A percentile compares a stretch with the other conserved stretches of the same genome.
Evolutionary conservation across 176 grass and related monocot species (phyloP).

Genomic region (Carex littledalei): DNA sequence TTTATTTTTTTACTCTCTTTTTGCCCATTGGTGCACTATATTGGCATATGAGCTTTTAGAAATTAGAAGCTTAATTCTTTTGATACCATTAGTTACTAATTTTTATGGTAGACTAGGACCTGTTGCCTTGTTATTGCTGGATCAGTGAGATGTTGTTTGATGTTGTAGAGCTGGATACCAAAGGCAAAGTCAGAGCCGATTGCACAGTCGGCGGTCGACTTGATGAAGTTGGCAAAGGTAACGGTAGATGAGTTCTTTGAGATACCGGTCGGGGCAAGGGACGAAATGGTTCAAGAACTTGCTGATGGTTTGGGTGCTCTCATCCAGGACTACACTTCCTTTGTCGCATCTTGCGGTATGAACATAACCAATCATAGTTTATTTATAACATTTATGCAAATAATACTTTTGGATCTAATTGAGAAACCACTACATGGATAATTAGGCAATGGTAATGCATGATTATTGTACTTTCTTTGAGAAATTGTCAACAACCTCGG

Average conservation of each 20-base stretch:
- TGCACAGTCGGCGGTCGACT: conserved; percentile 58
- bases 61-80: neutral
- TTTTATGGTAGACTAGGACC: neutral
- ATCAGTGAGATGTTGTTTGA: neutral
- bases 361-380: neutral
- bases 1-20: too few relatives aligned
- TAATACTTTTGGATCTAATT: neutral
- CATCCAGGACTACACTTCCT: conserved; percentile 69
- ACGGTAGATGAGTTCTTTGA: conserved; percentile 81
- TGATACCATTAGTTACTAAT: neutral
- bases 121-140: neutral
- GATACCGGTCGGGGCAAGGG: conserved; percentile 61
- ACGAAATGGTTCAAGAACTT: conserved; percentile 73
- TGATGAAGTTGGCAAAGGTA: conserved; percentile 60
- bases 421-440: neutral
- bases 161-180: conserved; percentile 76
- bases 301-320: conserved; percentile 52
- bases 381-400: neutral
- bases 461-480: neutral
- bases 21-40: neutral
- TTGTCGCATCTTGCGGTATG: conserved; percentile 88
- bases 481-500: neutral
- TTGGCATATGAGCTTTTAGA: too few relatives aligned
- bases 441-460: neutral
- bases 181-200: conserved; percentile 73